These are phyloP conservation scores for Ustilago curta DNA, from an alignment of 1,284 basidiomycete genomes.

Conservation along the genomic window DNA sequence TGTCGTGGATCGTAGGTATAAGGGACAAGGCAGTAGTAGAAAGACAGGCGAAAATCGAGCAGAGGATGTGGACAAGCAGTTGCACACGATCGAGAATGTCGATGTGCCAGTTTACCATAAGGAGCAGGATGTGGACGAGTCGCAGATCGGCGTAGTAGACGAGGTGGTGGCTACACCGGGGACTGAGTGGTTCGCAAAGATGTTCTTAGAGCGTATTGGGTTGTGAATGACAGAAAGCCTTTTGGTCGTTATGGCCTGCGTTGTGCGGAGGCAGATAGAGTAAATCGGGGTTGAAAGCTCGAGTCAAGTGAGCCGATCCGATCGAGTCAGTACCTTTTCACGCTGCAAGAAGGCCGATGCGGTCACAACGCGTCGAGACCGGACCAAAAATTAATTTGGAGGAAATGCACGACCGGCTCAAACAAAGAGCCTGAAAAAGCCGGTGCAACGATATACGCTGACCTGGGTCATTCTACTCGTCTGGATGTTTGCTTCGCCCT, in stretches of 20 bases:
- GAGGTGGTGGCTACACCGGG: constrained; percentile 58
- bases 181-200: constrained; percentile 51
- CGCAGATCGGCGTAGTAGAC: constrained; percentile 39
- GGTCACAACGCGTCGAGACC: constrained; percentile 25
- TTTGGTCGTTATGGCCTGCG: neutral
- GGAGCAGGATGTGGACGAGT: constrained; percentile 5
- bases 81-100: constrained; percentile 32
- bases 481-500: no score
- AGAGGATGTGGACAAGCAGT: constrained; percentile 22
- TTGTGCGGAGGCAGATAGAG: neutral
- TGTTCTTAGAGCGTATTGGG: constrained; percentile 51
- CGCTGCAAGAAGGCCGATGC: constrained; percentile 14
- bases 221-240: neutral
- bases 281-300: constrained; percentile 3
- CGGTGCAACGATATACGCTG: constrained; percentile 9
- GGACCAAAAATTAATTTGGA: no score
- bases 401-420: constrained; percentile 18
- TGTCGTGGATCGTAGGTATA: constrained; percentile 56
- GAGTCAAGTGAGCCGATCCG: neutral
- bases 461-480: neutral
- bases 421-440: constrained; percentile 36
- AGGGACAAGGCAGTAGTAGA: constrained; percentile 41
- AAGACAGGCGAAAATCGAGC: constrained; percentile 45
- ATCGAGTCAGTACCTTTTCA: constrained; percentile 14
- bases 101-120: constrained; percentile 22